Base-by-base conservation (phyloP, 1,284 basidiomycete genomes). In the Ceratobasidium sp. region DNA sequence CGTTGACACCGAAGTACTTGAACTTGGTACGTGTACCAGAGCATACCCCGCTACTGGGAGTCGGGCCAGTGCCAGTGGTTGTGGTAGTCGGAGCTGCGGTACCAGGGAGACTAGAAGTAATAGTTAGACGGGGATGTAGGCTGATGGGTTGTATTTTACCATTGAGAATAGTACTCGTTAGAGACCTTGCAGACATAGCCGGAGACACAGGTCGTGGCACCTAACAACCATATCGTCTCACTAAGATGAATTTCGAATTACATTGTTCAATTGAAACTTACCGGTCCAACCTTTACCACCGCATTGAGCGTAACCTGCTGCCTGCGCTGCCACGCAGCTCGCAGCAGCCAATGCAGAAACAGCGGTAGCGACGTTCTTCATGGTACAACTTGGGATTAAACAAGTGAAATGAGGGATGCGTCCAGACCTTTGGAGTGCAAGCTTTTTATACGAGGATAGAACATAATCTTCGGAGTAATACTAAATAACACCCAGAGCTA, bases 1-100 rank as follows among this genome's bases (percentile, higher is more conserved):
- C 84, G 84, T 89, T 91, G 46, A 91, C 90, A 83, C 90, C 91
- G 80, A 90, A 90, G 84, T 85, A 90, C 81, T 87, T 85, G 87
- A 92, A 91, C 83, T 90, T 91, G 64, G 88, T 90, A 80, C 82
- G 83, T 17, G 84, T 81, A 42, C 78, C 76, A 48, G 80, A 78
- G 57, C 79, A 78, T 23, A 64, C 54, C 20, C 71, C 15, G 66
- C 71, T 65, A 3, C 62, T 65, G n/a, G 78, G 40, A 33, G 78
- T 75, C 10, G 78, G 46, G 1, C 80, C 76, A 44, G 75, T 78
- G 56, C 68, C 44, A 65, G 65, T 64, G 17, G 78, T 74, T 38
- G 79, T 77, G 15, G 75, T 78, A 61, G 80, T 76, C 20, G 81
- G 62, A 20, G 77, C 17, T 20, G 71, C 54, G 13, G 69, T 78